Percentiles rank a stretch among this genome's conserved stretches.
phyloP scores from a whole-genome alignment of 2,329 filamentous ascomycete species.

The Trichoderma sp. region DNA sequence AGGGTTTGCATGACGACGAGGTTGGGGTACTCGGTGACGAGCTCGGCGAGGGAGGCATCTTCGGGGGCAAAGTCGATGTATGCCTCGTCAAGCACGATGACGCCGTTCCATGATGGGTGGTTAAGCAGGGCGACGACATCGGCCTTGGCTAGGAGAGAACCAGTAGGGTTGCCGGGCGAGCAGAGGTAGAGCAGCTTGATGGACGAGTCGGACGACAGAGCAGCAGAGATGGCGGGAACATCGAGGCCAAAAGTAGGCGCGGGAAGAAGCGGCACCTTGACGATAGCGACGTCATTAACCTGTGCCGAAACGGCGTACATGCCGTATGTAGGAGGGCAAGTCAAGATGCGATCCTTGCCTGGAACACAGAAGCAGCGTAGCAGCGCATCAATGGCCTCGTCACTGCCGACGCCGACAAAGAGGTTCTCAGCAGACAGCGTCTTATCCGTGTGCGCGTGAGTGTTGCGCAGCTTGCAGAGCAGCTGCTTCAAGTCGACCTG shows the following conservation, averaged over 20 bases:
- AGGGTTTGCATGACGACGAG: conserved; percentile 97
- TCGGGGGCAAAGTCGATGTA: conserved; percentile 88
- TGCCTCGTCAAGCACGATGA: conserved; percentile 91
- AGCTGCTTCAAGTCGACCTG: conserved; percentile 81
- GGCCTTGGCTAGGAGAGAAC: conserved; percentile 69
- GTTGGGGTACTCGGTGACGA: conserved; percentile 90
- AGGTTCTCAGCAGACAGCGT: conserved; percentile 75
- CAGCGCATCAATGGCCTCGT: conserved; percentile 94
- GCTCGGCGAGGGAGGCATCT: conserved; percentile 79
- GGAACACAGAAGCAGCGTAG: conserved; percentile 91
- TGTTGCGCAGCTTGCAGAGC: conserved; percentile 85
- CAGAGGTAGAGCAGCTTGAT: conserved; percentile 93
- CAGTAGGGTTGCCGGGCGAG: conserved; percentile 94
- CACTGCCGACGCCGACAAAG: conserved; percentile 92
- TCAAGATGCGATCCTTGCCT: conserved; percentile 83
- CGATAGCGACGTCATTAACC: conserved; percentile 85
- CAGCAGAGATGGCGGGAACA: conserved; percentile 63
- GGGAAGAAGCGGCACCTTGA: conserved; percentile 78
- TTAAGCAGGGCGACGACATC: conserved; percentile 72
- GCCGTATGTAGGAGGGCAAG: conserved; percentile 94
- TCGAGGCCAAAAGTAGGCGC: conserved; percentile 73
- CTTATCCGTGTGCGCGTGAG: conserved; percentile 73
- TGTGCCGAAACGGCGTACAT: conserved; percentile 97
- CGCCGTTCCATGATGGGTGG: conserved; percentile 91
- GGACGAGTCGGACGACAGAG: conserved; percentile 56